Evolutionary conservation across 2,329 filamentous ascomycete genomes (phyloP).

Genomic region (Penicillium italicum): DNA sequence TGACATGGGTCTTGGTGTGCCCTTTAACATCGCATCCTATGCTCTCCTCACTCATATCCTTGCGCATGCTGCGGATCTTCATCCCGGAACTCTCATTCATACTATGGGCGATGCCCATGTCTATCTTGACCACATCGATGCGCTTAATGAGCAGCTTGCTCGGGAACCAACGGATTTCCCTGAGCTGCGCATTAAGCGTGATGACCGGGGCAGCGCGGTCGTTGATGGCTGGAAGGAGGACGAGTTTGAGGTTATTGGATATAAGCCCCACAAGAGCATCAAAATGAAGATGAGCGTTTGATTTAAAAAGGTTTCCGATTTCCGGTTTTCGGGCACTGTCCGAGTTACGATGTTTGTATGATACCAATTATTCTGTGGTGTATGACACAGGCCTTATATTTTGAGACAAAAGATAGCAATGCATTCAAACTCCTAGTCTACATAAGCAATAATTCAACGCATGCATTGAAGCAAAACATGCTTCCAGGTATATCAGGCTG

Average conservation of each 20-base stretch:
- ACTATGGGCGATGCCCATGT: conserved; percentile 99
- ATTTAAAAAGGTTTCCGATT: conserved; percentile 3
- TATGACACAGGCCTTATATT: neutral
- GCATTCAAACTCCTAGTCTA: neutral
- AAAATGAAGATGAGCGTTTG: conserved; percentile 98
- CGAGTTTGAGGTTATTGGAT: conserved; percentile 83
- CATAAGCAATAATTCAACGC: neutral
- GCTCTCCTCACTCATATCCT: conserved; percentile 93
- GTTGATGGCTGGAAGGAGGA: conserved; percentile 89
- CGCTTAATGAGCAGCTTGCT: conserved; percentile 73
- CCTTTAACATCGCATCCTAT: conserved; percentile 97
- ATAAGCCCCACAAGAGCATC: conserved; percentile 86
- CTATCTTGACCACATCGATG: conserved; percentile 88
- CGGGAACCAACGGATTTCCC: conserved; percentile 81
- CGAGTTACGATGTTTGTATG: conserved; percentile 19
- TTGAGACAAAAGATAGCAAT: neutral
- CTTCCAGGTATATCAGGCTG: conserved; percentile 8
- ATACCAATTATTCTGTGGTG: conserved; percentile 19
- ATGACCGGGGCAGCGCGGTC: conserved; percentile 71
- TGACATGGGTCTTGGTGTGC: conserved; percentile 95
- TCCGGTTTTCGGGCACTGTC: neutral
- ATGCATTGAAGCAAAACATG: conserved; percentile 1
- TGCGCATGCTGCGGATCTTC: conserved; percentile 77
- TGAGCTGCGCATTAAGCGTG: conserved; percentile 66
- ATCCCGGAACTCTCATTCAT: conserved; percentile 84